These are phyloP conservation scores for Cetraspora pellucida DNA, from an alignment of 192 early-diverging fungal species.

Conservation along the genomic window DNA sequence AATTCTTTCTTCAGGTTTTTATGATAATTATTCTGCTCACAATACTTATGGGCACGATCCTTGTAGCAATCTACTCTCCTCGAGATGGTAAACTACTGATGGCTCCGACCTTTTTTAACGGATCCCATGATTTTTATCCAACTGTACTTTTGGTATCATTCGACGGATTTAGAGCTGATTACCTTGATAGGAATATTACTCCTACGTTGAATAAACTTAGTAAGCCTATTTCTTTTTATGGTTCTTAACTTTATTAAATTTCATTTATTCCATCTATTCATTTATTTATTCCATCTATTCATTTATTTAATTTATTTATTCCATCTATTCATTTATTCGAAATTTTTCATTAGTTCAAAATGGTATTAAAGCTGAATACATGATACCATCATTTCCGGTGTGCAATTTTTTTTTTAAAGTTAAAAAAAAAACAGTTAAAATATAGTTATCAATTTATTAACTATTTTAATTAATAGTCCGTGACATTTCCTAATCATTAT, in stretches of 20 bases:
- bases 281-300: conserved; percentile 4
- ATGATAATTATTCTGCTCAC: background rate
- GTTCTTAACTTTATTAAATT: background rate
- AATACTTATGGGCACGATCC: background rate
- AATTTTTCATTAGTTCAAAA: conserved; percentile 39
- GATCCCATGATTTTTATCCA: conserved; percentile 65
- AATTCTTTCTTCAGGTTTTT: background rate
- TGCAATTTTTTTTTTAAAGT: background rate
- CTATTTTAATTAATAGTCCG: conserved; percentile 41
- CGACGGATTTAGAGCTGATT: conserved; percentile 87
- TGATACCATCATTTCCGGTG: conserved; percentile 74
- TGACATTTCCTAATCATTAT: conserved; percentile 95
- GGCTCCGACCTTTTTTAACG: conserved; percentile 45
- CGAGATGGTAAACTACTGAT: background rate
- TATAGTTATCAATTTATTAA: background rate
- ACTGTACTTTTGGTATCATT: conserved; percentile 83
- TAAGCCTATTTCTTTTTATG: conserved; percentile 31
- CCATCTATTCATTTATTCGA: background rate
- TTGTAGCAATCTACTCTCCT: background rate
- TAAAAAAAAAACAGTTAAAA: too few species aligned
- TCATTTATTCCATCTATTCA: background rate
- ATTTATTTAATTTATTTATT: conserved; percentile 18
- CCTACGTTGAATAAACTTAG: conserved; percentile 64
- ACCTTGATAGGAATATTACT: conserved; percentile 73
- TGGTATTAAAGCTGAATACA: conserved; percentile 59